Evolutionary conservation across 1,284 basidiomycete genomes (phyloP).

Genomic region (Trichosporon faecale): DNA sequence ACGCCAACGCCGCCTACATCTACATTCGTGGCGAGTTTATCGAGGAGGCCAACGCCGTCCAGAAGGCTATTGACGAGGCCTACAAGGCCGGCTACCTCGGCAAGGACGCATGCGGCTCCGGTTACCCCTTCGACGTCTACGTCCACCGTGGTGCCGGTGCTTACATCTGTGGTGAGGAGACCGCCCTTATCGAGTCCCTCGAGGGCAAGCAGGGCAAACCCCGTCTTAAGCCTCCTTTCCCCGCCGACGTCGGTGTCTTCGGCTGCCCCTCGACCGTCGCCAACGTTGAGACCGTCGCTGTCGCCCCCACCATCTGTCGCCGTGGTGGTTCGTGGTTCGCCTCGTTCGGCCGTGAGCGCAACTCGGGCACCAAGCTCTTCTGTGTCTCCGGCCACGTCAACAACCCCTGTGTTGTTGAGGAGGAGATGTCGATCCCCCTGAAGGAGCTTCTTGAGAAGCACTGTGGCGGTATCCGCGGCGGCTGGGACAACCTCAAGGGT

Average conservation of each 20-base stretch:
- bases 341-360: conserved; percentile 84
- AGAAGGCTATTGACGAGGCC: conserved; percentile 92
- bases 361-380: conserved; percentile 93
- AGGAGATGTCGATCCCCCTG: conserved; percentile 97
- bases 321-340: conserved; percentile 92
- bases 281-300: conserved; percentile 97
- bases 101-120: conserved; percentile 86
- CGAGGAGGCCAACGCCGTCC: conserved; percentile 88
- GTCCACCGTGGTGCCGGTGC: conserved; percentile 95
- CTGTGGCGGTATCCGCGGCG: conserved; percentile 88
- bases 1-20: conserved; percentile 91
- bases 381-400: conserved; percentile 97
- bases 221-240: conserved; percentile 98
- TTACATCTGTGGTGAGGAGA: conserved; percentile 99
- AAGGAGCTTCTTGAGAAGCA: conserved; percentile 94
- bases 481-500: conserved; percentile 90
- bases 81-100: conserved; percentile 90
- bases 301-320: conserved; percentile 93
- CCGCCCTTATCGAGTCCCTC: conserved; percentile 91
- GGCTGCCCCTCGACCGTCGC: conserved; percentile 96
- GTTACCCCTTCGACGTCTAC: conserved; percentile 95
- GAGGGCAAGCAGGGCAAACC: conserved; percentile 99
- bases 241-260: conserved; percentile 94
- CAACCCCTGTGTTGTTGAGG: conserved; percentile 96
- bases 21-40: conserved; percentile 99